These are phyloP conservation scores for Zizania latifolia DNA, from an alignment of 176 grass and related monocot species.

Conservation along the genomic window DNA sequence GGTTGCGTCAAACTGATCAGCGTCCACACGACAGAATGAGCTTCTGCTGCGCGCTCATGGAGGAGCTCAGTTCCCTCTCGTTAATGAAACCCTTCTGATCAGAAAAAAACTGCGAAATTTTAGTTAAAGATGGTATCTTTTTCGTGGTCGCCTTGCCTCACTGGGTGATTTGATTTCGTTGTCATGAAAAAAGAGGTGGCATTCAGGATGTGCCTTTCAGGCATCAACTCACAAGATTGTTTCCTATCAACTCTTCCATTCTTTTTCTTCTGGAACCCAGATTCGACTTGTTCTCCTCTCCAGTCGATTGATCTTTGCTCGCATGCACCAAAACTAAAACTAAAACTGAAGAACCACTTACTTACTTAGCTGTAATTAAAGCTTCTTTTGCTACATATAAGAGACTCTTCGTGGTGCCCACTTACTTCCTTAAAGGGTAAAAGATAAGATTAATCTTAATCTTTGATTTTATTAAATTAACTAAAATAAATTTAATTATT, in stretches of 20 bases:
- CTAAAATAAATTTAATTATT: no score
- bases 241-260: background rate
- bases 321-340: no score
- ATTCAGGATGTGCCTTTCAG: constrained; percentile 8
- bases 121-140: background rate
- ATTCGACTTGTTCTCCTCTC: background rate
- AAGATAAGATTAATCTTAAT: no score
- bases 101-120: background rate
- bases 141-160: no score
- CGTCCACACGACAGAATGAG: background rate
- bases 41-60: background rate
- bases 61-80: background rate
- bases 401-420: no score
- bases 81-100: background rate
- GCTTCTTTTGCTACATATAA: no score
- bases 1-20: background rate
- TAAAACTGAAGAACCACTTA: no score
- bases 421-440: no score
- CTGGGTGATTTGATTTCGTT: background rate
- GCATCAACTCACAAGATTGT: background rate
- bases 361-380: no score
- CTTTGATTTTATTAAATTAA: no score
- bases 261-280: no score
- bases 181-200: background rate
- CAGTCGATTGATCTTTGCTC: no score